Evolutionary conservation across 2,329 filamentous ascomycete genomes (phyloP), one percentile per base, ranked within the genome.

Genomic region (Trichoderma gracile): DNA sequence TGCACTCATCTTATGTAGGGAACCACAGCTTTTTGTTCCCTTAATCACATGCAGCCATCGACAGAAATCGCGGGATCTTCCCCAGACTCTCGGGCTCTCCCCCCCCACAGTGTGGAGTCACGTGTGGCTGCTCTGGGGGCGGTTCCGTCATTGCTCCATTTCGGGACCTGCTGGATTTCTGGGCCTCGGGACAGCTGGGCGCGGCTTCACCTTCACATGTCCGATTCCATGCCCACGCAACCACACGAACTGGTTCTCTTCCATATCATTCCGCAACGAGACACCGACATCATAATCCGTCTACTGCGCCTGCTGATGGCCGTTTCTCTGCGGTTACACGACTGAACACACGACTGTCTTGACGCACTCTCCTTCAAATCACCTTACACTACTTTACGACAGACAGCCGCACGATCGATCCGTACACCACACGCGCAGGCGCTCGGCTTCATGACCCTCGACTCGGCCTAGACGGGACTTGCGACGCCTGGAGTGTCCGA

Each of bases 131-230:
- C 14, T 42, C 52, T 38, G 21, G 47, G 58, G 57, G 58, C 58
- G 47, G 58, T 61, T 53, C 58, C 58, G 58, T 61, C 58, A 61
- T 61, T 43, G 58, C 47, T 61, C 38, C 47, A 38, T 53, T 53
- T 60, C 25, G 46, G 57, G 46, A 33, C 49, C 23, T 57, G 56
- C 21, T 47, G 58, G 33, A 38, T 38, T 14, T 14, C 58, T 61
- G 58, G 58, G 58, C 58, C 58, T 61, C 58, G 58, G 58, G 58
- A 61, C 42, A 53, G 47, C 47, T 52, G 57, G 57, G 57, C 57
- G 56, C 56, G 56, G 56, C 43, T 53, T 61, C 58, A 61, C 58
- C 43, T 53, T 61, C 58, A 61, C 58, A 61, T 61, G 58, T 42
- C 58, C 58, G 19, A 14, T 57, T 25, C 4, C 57, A 14, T 46